Conservation (phyloP, 2,329 filamentous ascomycete species). For the Penicillium digitatum region DNA sequence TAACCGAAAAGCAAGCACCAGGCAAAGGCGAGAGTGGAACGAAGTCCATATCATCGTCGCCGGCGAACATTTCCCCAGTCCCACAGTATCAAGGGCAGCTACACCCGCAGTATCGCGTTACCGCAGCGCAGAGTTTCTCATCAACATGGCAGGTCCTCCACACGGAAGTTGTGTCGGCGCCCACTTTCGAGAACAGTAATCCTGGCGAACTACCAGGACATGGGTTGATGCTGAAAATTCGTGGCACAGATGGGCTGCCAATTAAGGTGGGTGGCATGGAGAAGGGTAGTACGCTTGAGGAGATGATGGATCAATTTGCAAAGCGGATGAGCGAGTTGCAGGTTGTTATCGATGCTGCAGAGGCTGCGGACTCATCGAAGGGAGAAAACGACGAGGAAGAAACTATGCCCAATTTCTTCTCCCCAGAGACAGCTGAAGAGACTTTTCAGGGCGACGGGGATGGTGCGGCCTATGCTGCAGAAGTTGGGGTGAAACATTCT, state of each 20-base stretch:
- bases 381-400: background rate
- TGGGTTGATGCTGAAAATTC: conserved; percentile 45
- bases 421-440: background rate
- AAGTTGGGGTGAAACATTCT: background rate
- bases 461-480: background rate
- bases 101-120: conserved; percentile 48
- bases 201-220: conserved; percentile 49
- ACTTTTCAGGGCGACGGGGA: background rate
- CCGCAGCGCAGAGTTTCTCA: conserved; percentile 67
- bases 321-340: conserved; percentile 44
- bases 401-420: background rate
- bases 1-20: background rate
- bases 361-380: conserved; percentile 3
- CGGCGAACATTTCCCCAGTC: conserved; percentile 9
- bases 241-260: conserved; percentile 38
- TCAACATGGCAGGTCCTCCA: conserved; percentile 66
- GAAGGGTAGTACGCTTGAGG: conserved; percentile 34
- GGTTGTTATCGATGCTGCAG: conserved; percentile 39
- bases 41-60: conserved; percentile 25
- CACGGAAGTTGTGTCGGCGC: conserved; percentile 54
- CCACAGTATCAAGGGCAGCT: conserved; percentile 6
- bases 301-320: conserved; percentile 48
- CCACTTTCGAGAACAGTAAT: conserved; percentile 59
- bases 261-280: conserved; percentile 20
- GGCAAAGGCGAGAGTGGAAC: conserved; percentile 3